Percentiles rank a stretch among this genome's conserved stretches.
Evolutionary conservation across 2,329 filamentous ascomycete species (phyloP).

Genomic region (Neurospora sp.): DNA sequence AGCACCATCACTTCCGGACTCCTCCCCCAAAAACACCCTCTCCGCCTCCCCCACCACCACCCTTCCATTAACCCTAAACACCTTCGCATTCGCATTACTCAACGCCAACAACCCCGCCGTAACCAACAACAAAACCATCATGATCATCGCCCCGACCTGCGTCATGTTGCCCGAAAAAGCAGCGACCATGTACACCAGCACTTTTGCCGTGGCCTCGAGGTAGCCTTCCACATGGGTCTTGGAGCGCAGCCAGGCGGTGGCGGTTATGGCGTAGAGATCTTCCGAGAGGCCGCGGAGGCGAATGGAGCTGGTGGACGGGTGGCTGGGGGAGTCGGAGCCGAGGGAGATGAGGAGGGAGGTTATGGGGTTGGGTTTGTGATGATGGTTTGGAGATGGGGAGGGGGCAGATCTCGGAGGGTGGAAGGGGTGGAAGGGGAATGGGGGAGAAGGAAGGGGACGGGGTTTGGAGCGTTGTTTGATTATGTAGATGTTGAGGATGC

Average conservation of each 20-base stretch:
- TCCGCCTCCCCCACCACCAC: conserved; percentile 25
- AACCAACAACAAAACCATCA: conserved; percentile 41
- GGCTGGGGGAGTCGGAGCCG: conserved; percentile 30
- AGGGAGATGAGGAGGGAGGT: conserved; percentile 44
- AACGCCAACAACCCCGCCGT: conserved; percentile 44
- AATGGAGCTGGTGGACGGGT: conserved; percentile 25
- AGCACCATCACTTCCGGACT: neutral
- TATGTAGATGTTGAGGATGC: conserved; percentile 45
- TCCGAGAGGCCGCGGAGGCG: conserved; percentile 42
- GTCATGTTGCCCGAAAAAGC: conserved; percentile 46
- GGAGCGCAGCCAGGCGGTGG: conserved; percentile 44
- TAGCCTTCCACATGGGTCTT: conserved; percentile 41
- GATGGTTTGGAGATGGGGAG: neutral
- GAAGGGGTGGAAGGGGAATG: conserved; percentile 5
- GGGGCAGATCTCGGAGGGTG: conserved; percentile 5
- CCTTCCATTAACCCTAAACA: conserved; percentile 42
- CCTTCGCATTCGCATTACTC: conserved; percentile 40
- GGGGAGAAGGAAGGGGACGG: conserved; percentile 1
- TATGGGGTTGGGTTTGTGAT: conserved; percentile 14
- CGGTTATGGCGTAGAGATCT: conserved; percentile 51
- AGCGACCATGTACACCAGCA: conserved; percentile 49
- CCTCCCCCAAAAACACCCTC: neutral
- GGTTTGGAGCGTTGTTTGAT: conserved; percentile 37
- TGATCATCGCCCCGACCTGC: conserved; percentile 39
- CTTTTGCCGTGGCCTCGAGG: conserved; percentile 41